phyloP scores from a whole-genome alignment of 202 grass and related monocot species.

The Panicum virgatum region DNA sequence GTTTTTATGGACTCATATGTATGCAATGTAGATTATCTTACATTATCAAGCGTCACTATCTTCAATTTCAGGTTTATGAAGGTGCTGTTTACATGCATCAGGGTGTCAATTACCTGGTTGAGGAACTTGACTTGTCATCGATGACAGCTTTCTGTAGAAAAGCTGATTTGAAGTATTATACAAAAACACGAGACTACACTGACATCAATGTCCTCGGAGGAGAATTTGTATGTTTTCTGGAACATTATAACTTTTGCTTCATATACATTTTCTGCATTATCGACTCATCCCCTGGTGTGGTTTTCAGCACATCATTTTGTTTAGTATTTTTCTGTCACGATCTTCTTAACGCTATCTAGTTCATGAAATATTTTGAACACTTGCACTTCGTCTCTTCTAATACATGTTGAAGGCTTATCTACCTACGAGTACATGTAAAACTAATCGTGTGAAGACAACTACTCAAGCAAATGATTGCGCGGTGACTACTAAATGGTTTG shows the following conservation, averaged over 20 bases:
- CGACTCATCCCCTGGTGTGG: slow-evolving; percentile 9
- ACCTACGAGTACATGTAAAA: slow-evolving; percentile 43
- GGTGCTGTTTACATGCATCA: slow-evolving; percentile 98
- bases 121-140: slow-evolving; percentile 64
- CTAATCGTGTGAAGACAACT: slow-evolving; percentile 59
- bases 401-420: slow-evolving; percentile 74
- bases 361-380: slow-evolving; percentile 11
- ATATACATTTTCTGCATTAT: slow-evolving; percentile 6
- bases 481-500: slow-evolving; percentile 96
- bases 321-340: not conserved
- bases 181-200: slow-evolving; percentile 91
- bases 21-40: slow-evolving; percentile 4
- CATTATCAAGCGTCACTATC: slow-evolving; percentile 22
- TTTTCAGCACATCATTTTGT: slow-evolving; percentile 5
- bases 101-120: slow-evolving; percentile 82
- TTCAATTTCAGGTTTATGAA: slow-evolving; percentile 76
- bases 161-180: slow-evolving; percentile 98
- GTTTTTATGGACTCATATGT: slow-evolving; percentile 4
- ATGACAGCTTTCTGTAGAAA: slow-evolving; percentile 83
- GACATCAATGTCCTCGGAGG: slow-evolving; percentile 73
- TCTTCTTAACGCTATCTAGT: slow-evolving; percentile 3
- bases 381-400: slow-evolving; percentile 15
- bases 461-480: slow-evolving; percentile 81
- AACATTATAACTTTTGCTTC: slow-evolving; percentile 7
- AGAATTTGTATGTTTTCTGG: slow-evolving; percentile 67